Base-by-base conservation (phyloP, 2,329 filamentous ascomycete species). In the Metarhizium robertsii region DNA sequence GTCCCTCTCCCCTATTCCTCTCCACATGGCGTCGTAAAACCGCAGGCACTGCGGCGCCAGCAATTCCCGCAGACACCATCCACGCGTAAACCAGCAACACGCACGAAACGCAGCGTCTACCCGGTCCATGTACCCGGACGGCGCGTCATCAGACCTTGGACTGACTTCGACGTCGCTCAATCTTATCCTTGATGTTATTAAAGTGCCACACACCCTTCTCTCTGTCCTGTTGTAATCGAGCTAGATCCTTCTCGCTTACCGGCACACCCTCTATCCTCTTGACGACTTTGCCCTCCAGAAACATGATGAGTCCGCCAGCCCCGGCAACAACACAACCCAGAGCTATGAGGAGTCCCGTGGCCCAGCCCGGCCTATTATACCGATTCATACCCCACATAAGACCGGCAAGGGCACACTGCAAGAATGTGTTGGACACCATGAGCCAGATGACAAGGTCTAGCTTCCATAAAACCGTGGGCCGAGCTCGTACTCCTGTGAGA, bases 321-420 rank as follows among this genome's bases (percentile, higher is more conserved):
- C 79, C 86, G 6, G 86, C 86, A 4, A 87, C 83, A 25, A 85
- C 76, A 64, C 85, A 91, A 2, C 83, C 90, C 6, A 92, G 66
- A 2, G 81, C 87, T n/a, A 95, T 86, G 64, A 94, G 90, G 0
- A 91, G 70, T 1, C 89, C 90, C 0, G 88, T 92, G 11, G 84
- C 80, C 89, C 89, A 95, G 25, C 81, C 80, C 0, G 90, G 89
- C n/a, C 90, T 77, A 25, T 86, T 72, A 64, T 84, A 85, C 25
- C 88, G 76, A 65, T 89, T 87, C 70, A 88, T 75, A 2, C 81
- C 84, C 87, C 88, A 95, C 90, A 95, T 95, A 71, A 90, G 87
- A 3, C 80, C 85, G 7, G 84, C 87, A 2, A 95, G 77, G n/a
- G 82, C 78, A 42, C 78, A 78, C 68, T 95, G 91, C 48, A 94